Evolutionary conservation across 306 rosid species (phyloP).

Genomic region (Nissolia schottii): DNA sequence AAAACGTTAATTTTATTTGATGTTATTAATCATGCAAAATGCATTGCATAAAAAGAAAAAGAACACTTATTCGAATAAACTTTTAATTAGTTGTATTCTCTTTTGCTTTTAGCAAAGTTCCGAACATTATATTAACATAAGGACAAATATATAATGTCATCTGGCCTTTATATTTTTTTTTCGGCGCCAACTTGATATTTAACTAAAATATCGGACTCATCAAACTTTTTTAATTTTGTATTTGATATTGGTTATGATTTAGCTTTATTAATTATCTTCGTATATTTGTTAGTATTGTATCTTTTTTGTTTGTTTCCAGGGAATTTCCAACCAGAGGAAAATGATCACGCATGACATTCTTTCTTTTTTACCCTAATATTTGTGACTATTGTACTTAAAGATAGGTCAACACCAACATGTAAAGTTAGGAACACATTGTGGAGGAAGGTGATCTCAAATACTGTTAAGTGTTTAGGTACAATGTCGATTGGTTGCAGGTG

Average conservation of each 20-base stretch:
- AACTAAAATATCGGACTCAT: neutral
- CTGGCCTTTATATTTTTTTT: neutral
- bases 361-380: too few relatives aligned
- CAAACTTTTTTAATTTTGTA: neutral
- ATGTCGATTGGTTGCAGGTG: conserved; percentile 9
- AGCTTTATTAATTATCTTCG: neutral
- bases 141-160: neutral
- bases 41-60: neutral
- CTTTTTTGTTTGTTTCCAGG: neutral
- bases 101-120: neutral
- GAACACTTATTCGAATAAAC: neutral
- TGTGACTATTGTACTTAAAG: too few relatives aligned
- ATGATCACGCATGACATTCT: neutral
- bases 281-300: neutral
- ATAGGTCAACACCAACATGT: too few relatives aligned
- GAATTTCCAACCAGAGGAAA: neutral
- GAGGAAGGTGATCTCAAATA: neutral
- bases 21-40: neutral
- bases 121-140: neutral
- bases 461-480: conserved; percentile 3
- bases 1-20: neutral
- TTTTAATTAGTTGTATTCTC: neutral
- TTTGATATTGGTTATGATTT: neutral
- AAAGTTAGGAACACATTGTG: too few relatives aligned
- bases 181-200: neutral